phyloP scores from a whole-genome alignment of 2,329 filamentous ascomycete species.

The Madurella mycetomatis region DNA sequence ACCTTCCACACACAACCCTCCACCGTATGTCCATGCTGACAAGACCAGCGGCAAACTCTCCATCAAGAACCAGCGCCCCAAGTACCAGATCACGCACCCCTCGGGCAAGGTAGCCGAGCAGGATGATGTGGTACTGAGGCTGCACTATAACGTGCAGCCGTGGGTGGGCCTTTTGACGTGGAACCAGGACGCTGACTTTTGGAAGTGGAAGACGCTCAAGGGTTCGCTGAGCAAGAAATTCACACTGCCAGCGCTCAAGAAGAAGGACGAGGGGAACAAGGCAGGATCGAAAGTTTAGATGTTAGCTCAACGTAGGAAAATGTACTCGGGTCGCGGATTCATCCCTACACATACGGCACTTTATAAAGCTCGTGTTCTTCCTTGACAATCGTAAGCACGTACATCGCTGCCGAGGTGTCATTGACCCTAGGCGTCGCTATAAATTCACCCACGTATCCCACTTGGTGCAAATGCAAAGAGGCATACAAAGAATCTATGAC shows the following conservation, averaged over 20 bases:
- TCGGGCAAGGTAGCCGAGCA: conserved; percentile 70
- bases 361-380: not conserved
- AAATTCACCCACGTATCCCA: not conserved
- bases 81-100: conserved; percentile 96
- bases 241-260: conserved; percentile 61
- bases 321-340: not conserved
- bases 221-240: conserved; percentile 64
- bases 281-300: conserved; percentile 2
- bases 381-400: not conserved
- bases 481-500: not conserved
- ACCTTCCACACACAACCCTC: not conserved
- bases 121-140: conserved; percentile 68
- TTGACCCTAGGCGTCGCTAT: not conserved
- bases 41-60: conserved; percentile 61
- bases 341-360: not conserved
- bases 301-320: not conserved
- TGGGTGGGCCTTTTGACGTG: conserved; percentile 90
- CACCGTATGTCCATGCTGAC: not conserved
- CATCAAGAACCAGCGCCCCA: conserved; percentile 81
- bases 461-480: not conserved
- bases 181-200: conserved; percentile 57
- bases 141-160: conserved; percentile 96
- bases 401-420: too few relatives aligned
- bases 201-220: conserved; percentile 60
- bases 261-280: conserved; percentile 42